A percentile compares a stretch with the other conserved stretches of the same genome.
Conservation (phyloP, 208 protist genomes). For the Crithidia bombi region DNA sequence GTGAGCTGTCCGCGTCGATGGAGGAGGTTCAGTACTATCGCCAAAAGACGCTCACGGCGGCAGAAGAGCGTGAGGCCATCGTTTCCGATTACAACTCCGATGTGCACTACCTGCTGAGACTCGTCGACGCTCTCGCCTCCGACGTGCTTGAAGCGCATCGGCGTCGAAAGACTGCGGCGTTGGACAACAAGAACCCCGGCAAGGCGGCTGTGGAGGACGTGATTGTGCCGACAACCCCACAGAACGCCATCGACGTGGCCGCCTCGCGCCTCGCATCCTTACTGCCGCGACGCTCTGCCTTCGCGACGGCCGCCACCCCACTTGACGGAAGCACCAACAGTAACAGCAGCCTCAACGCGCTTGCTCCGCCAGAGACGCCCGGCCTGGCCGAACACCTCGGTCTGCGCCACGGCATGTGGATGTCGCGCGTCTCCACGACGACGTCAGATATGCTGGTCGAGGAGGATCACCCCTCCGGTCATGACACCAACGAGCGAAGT, state of each 20-base stretch:
- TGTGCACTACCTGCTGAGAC: conserved; percentile 18
- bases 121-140: conserved; percentile 23
- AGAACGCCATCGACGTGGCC: conserved; percentile 12
- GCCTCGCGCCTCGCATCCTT: conserved; percentile 10
- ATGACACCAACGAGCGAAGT: background rate
- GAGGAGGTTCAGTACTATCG: conserved; percentile 38
- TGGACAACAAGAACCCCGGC: background rate
- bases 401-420: conserved; percentile 21
- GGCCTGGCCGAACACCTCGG: conserved; percentile 14
- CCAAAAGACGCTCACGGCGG: conserved; percentile 16
- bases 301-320: background rate
- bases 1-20: conserved; percentile 11
- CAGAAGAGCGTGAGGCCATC: conserved; percentile 14
- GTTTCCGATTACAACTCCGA: conserved; percentile 31
- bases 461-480: background rate
- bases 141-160: conserved; percentile 2
- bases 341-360: background rate
- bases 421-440: background rate
- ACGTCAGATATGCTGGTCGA: background rate
- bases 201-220: background rate
- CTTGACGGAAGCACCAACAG: background rate
- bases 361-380: background rate
- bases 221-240: conserved; percentile 6
- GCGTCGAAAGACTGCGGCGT: background rate
- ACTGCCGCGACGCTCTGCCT: background rate